Base-by-base conservation (phyloP, 1,284 basidiomycete species). In the Abortiporus biennis region DNA sequence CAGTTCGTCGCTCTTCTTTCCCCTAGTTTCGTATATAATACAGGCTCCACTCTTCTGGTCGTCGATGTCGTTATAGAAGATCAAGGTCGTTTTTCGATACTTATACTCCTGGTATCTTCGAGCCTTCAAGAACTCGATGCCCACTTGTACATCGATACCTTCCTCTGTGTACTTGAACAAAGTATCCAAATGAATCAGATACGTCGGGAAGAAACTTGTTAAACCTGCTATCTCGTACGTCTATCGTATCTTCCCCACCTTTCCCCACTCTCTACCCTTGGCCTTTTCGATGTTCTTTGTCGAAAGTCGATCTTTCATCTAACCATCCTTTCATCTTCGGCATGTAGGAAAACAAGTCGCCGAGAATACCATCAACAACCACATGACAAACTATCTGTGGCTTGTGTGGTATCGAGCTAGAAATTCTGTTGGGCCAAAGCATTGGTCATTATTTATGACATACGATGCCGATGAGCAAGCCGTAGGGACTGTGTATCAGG, bases 391-490 rank as follows among this genome's bases (percentile, higher is more conserved):
- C 50, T 43, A 47, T 31, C 43, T 49, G 33, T 51, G 50, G 50
- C 47, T 51, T 43, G 50, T 51, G 15, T 51, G 47, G 50, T 51
- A 49, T 34, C 50, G 50, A 23, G 45, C 47, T 6, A 45, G 48
- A 20, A 46, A 37, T 32, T 46, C 50, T n/a, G 15, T 43, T 38
- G 45, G 45, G 6, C 50, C 50, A 9, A 51, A 51, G 30, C 50
- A 51, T 37, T 51, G 50, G 47, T 47, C 50, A 19, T 39, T 51
- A 5, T 51, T 51, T 40, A 48, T 51, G 27, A 51, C 50, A 9
- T 51, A 49, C 38, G 47, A 51, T 22, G 45, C 45, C 27, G 50
- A 51, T 42, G 50, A 51, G 30, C 45, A 51, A 42, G 50, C 50
- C n/a, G 38, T 47, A 17, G 50, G 50, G 9, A 49, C 50, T 1